Evolutionary conservation across 2,329 filamentous ascomycete genomes (phyloP).

Genomic region (Xylariales sp.): DNA sequence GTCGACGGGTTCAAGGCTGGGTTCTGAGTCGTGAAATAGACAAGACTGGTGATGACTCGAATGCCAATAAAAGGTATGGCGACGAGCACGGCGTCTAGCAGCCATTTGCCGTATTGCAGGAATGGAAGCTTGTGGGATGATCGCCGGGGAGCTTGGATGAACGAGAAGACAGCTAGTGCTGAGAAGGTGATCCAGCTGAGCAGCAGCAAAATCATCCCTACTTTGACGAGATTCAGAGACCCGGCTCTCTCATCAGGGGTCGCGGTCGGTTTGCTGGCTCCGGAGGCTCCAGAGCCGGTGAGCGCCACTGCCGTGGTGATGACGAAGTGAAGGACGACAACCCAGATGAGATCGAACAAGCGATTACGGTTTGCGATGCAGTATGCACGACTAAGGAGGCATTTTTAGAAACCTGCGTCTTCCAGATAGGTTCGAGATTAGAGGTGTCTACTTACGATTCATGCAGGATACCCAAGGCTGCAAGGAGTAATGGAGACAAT

Average conservation of each 20-base stretch:
- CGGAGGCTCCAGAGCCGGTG: constrained; percentile 19
- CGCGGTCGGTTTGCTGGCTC: constrained; percentile 10
- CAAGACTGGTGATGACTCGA: constrained; percentile 17
- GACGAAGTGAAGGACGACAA: constrained; percentile 19
- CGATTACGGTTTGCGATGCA: constrained; percentile 12
- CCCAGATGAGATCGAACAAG: constrained; percentile 10
- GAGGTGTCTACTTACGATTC: constrained; percentile 27
- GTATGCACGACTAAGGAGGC: constrained; percentile 13
- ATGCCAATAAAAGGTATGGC: constrained; percentile 20
- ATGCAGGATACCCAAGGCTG: constrained; percentile 27
- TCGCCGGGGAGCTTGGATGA: not conserved
- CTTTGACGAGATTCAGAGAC: constrained; percentile 14
- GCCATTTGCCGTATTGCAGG: constrained; percentile 4
- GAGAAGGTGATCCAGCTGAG: constrained; percentile 16
- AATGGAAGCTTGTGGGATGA: not conserved
- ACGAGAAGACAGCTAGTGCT: constrained; percentile 11
- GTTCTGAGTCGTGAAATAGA: constrained; percentile 19
- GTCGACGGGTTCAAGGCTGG: constrained; percentile 16
- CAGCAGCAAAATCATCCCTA: constrained; percentile 20
- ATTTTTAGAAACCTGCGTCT: no score
- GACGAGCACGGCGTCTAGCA: constrained; percentile 17
- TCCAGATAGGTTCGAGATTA: no score
- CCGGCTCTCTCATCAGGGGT: constrained; percentile 10
- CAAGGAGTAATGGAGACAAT: constrained; percentile 31
- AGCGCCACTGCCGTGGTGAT: constrained; percentile 20